Percentiles rank a stretch among this genome's conserved stretches.
These are phyloP conservation scores for Kuraishia borneana DNA, from an alignment of 805 yeast species.

Conservation along the genomic window DNA sequence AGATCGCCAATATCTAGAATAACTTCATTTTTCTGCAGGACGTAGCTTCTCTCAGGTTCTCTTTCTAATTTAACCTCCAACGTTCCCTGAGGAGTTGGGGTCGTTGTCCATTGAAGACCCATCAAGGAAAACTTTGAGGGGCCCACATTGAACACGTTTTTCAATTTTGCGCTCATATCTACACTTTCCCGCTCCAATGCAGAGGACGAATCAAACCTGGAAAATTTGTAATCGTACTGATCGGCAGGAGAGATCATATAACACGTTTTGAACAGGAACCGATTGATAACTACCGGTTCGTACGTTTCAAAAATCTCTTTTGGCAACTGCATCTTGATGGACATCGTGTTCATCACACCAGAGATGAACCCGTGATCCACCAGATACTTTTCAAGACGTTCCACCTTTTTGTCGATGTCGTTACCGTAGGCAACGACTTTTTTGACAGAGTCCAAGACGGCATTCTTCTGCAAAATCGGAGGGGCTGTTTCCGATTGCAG, in stretches of 20 bases:
- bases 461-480: constrained; percentile 5
- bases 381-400: constrained; percentile 9
- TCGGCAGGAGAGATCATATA: constrained; percentile 11
- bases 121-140: constrained; percentile 9
- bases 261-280: constrained; percentile 14
- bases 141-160: background rate
- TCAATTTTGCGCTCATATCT: background rate
- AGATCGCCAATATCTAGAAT: background rate
- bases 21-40: constrained; percentile 7
- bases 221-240: constrained; percentile 13
- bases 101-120: constrained; percentile 11
- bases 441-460: constrained; percentile 6
- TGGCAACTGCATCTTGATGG: constrained; percentile 10
- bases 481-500: constrained; percentile 10
- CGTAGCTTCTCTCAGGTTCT: constrained; percentile 2
- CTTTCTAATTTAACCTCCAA: background rate
- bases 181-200: background rate
- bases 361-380: constrained; percentile 1
- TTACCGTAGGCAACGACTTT: constrained; percentile 6
- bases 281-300: constrained; percentile 12
- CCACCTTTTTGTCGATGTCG: constrained; percentile 10
- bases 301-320: constrained; percentile 7
- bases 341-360: constrained; percentile 3
- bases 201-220: constrained; percentile 10
- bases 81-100: background rate